These are phyloP conservation scores for Pichia phayaonensis DNA, from an alignment of 805 yeast genomes.

Conservation along the genomic window DNA sequence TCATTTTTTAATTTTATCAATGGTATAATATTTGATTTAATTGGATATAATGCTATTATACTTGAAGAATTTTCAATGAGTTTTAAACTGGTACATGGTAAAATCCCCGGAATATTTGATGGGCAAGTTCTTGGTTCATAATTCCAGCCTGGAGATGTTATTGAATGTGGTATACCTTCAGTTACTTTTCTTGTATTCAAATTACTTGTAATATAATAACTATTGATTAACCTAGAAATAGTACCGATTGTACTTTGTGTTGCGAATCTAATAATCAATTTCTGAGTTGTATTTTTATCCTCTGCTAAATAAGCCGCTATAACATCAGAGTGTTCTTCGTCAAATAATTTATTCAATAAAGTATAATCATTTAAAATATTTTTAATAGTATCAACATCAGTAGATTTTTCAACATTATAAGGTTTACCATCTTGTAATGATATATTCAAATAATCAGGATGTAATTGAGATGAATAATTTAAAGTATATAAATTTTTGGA, in stretches of 20 bases:
- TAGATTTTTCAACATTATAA: not conserved
- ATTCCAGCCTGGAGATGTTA: constrained; percentile 1
- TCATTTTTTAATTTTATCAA: not conserved
- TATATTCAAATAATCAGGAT: constrained; percentile 10
- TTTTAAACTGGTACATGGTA: constrained; percentile 4
- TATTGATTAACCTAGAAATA: constrained; percentile 10
- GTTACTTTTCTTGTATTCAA: not conserved
- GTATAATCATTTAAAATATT: constrained; percentile 1
- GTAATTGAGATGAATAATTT: not conserved
- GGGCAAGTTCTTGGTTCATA: constrained; percentile 8
- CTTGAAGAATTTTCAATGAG: constrained; percentile 2
- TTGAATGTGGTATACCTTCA: not conserved
- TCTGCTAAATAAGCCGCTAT: constrained; percentile 5
- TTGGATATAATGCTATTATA: constrained; percentile 5
- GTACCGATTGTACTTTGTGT: constrained; percentile 11
- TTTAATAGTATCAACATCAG: not conserved
- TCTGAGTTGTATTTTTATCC: constrained; percentile 8
- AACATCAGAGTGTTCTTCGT: constrained; percentile 9
- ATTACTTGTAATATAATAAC: constrained; percentile 9
- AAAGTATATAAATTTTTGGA: not conserved
- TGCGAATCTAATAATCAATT: constrained; percentile 8
- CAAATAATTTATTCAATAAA: constrained; percentile 14
- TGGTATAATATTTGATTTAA: not conserved
- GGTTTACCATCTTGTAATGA: constrained; percentile 1
- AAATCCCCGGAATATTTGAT: constrained; percentile 1